Percentiles rank a stretch among this genome's conserved stretches.
These are phyloP conservation scores for Acorus calamus DNA, from an alignment of 106 monocot genomes.

Conservation along the genomic window DNA sequence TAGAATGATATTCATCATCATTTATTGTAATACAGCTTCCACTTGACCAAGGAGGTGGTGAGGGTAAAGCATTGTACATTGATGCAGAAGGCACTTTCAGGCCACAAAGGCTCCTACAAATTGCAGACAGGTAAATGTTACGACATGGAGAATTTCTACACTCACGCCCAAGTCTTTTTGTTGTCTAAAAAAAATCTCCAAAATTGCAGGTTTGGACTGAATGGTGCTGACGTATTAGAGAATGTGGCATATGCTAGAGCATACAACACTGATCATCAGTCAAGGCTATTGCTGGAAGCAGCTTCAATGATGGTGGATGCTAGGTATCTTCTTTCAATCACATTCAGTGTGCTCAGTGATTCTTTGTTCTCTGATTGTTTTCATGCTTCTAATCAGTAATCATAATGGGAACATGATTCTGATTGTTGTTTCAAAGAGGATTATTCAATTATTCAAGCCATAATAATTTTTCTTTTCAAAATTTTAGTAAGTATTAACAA, in stretches of 20 bases:
- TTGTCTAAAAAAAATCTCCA: no score
- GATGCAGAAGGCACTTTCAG: slow-evolving; percentile 98
- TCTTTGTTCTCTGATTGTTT: background rate
- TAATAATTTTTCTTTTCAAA: no score
- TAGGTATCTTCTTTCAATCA: slow-evolving; percentile 28
- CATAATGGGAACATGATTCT: background rate
- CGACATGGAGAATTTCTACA: background rate
- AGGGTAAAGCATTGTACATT: slow-evolving; percentile 94
- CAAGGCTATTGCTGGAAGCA: slow-evolving; percentile 87
- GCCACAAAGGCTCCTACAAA: slow-evolving; percentile 91
- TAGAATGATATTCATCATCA: no score
- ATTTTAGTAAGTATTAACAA: no score
- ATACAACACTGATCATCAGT: slow-evolving; percentile 97
- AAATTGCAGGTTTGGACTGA: slow-evolving; percentile 68
- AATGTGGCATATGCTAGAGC: slow-evolving; percentile 99
- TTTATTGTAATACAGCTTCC: slow-evolving; percentile 43
- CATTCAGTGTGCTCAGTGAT: background rate
- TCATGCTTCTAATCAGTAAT: background rate
- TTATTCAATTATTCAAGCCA: no score
- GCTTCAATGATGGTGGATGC: slow-evolving; percentile 99
- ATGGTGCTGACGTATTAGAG: slow-evolving; percentile 89
- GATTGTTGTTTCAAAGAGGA: background rate
- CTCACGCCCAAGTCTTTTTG: background rate
- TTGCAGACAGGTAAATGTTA: slow-evolving; percentile 67
- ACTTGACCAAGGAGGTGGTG: slow-evolving; percentile 96